phyloP scores from a whole-genome alignment of 176 grass and related monocot genomes.

The Musa troglodytarum region DNA sequence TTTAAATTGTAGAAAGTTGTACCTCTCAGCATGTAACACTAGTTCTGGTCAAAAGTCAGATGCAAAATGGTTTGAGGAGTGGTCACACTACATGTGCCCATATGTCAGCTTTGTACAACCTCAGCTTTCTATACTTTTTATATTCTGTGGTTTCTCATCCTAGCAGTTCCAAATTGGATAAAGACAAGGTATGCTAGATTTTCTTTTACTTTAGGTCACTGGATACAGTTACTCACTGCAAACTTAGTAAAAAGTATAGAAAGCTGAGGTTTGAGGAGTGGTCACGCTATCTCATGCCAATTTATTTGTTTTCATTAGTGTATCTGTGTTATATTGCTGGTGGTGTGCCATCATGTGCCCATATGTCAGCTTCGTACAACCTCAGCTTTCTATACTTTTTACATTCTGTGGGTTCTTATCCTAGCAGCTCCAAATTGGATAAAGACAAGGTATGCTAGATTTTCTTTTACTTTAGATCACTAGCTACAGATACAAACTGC shows the following conservation, averaged over 20 bases:
- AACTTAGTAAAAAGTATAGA: too few species aligned
- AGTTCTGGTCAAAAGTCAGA: background rate
- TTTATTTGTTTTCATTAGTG: too few species aligned
- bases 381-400: background rate
- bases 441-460: background rate
- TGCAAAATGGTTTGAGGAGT: too few species aligned
- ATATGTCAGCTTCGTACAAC: background rate
- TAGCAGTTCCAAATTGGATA: background rate
- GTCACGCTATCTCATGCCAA: too few species aligned
- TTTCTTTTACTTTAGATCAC: background rate
- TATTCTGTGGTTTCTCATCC: background rate
- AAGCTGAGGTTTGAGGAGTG: too few species aligned
- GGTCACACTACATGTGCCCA: background rate
- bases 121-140: background rate
- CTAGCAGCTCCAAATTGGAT: background rate
- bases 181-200: background rate
- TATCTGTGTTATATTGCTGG: background rate
- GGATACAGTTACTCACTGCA: too few species aligned
- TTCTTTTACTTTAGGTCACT: too few species aligned
- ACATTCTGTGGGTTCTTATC: background rate
- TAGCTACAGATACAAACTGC: too few species aligned
- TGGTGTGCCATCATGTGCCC: background rate
- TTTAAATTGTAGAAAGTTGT: background rate
- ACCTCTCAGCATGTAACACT: background rate
- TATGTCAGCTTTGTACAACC: background rate